Base-by-base conservation (phyloP, 1,139 yeast genomes). In the Suhomyces bokatorum region DNA sequence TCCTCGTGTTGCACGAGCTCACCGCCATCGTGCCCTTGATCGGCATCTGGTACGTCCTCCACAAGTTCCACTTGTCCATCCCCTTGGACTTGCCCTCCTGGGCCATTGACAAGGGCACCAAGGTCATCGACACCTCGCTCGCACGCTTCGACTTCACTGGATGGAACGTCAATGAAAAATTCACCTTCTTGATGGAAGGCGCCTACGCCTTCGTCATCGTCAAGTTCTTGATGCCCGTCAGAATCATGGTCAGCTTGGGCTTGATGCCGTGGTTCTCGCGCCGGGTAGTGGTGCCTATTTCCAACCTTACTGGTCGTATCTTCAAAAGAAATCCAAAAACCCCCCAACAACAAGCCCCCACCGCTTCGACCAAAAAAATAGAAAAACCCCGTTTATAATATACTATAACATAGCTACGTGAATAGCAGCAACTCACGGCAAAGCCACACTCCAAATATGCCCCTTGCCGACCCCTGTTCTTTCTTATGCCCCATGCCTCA, bases 141-240 rank as follows among this genome's bases (percentile, higher is more conserved):
- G 58, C 58, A 24, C 59, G 58, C 20, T 68, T 64, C 47, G 70
- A 75, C 52, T 62, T 70, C 52, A 43, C 62, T 22, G 53, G 63
- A 36, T 62, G 66, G 56, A 64, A 75, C 34, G 57, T 80, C 32
- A 75, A 70, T 45, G 82, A 78, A 29, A 83, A 85, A 55, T 73
- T 85, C 29, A 69, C 67, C 38, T 65, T 85, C 29, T 72, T 88
- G 2, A 67, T 82, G 54, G 91, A 90, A 45, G 97, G 97, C n/a
- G 96, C 96, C 0, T 80, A 88, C 39, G 85, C 97, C 0, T 91
- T 86, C 59, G 90, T 88, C 2, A 67, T 87, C 10, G 93, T 89
- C 22, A 91, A 89, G 59, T 70, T 72, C 46, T 50, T 72, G 51
- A 64, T 84, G 53, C 95, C 93, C 0, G 53, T 83, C 2, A 67